Conservation (phyloP, 2,329 filamentous ascomycete genomes). For the Exophiala xenobiotica region DNA sequence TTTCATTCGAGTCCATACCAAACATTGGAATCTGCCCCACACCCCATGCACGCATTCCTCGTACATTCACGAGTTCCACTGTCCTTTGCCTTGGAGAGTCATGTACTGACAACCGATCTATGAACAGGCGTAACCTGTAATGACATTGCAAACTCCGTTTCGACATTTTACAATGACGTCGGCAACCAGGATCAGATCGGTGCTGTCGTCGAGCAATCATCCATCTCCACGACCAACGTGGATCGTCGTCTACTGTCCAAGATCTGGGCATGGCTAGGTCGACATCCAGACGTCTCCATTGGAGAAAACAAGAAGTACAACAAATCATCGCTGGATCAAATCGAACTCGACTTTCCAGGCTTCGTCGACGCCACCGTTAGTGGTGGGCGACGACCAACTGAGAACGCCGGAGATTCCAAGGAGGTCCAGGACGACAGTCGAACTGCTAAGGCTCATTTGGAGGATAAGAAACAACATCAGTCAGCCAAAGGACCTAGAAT, state of each 20-base stretch:
- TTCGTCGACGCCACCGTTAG: slow-evolving; percentile 13
- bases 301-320: slow-evolving; percentile 43
- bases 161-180: slow-evolving; percentile 38
- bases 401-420: too few species aligned
- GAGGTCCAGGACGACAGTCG: too few species aligned
- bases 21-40: not conserved
- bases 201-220: not conserved
- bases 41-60: slow-evolving; percentile 1
- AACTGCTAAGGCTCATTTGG: too few species aligned
- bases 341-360: slow-evolving; percentile 33
- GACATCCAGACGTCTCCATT: slow-evolving; percentile 57
- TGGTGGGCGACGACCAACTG: too few species aligned
- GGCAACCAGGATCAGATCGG: slow-evolving; percentile 19
- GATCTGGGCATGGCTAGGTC: slow-evolving; percentile 58
- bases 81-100: not conserved
- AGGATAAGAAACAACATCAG: not conserved
- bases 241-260: slow-evolving; percentile 54
- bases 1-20: slow-evolving; percentile 29
- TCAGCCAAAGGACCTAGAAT: slow-evolving; percentile 35
- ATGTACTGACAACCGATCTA: not conserved
- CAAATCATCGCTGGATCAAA: slow-evolving; percentile 41
- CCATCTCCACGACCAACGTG: slow-evolving; percentile 31
- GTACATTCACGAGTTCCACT: not conserved
- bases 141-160: slow-evolving; percentile 38
- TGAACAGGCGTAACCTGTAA: slow-evolving; percentile 19